Base-by-base conservation (phyloP, 2,329 filamentous ascomycete genomes). In the Diaporthe australafricana region DNA sequence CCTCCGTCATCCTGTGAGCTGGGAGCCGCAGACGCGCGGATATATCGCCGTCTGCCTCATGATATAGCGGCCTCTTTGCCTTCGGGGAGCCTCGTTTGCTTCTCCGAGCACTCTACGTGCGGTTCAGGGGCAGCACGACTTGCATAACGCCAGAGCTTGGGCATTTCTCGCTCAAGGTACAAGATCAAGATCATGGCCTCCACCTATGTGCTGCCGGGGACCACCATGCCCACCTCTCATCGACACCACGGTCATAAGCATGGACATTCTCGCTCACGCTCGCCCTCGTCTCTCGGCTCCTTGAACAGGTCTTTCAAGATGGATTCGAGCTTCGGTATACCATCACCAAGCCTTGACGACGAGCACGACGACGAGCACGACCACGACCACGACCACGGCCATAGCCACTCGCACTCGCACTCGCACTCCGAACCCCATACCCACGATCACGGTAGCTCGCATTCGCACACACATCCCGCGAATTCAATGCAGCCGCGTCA, bases 121-220 rank as follows among this genome's bases (percentile, higher is more conserved):
- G 53, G 30, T 22, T 47, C 42, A 48, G 56, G 69, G 42, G 55
- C 55, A 45, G 27, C 47, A 38, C 48, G 50, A 56, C 56, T 50
- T 70, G 50, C 9, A 52, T 32, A 25, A 45, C 45, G 53, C 66
- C 35, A 55, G 55, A 50, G 22, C 38, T 27, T 30, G 32, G 68
- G 50, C 63, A 48, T 38, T 47, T 67, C 53, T 57, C 50, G 45
- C 25, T 55, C 27, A 25, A 6, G 67, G 47, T 65, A 22, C 47
- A 53, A 42, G 68, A 80, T 71, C 47, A 53, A 42, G 68, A 80
- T 71, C 70, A 88, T 88, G 85, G 83, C 86, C 72, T 86, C 87
- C 47, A 85, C 88, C 27, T 90, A 88, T 77, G 82, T 84, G 66
- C 79, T 90, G 69, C 88, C 88, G n/a, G 84, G 86, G 45, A 83